Percentiles rank a stretch among this genome's conserved stretches.
phyloP scores from a whole-genome alignment of 176 grass and related monocot species.

The Phragmites australis region DNA sequence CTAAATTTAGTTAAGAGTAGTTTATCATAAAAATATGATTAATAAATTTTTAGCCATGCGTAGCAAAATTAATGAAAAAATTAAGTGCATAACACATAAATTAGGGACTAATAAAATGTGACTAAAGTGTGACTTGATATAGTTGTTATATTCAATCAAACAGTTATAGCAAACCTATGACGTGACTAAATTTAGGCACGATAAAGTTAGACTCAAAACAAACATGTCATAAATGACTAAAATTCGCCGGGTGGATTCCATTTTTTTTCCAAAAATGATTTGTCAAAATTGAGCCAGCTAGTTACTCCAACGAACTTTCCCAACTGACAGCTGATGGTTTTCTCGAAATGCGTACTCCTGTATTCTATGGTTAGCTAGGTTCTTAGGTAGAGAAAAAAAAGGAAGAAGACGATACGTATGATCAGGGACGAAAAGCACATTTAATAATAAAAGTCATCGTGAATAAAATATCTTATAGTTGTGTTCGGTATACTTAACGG shows the following conservation, averaged over 20 bases:
- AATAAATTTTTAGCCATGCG: too few species aligned
- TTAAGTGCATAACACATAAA: too few species aligned
- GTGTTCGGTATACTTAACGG: conserved; percentile 20
- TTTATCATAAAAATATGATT: too few species aligned
- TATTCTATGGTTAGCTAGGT: neutral
- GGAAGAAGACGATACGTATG: neutral
- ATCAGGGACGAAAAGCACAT: neutral
- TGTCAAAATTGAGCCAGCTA: neutral
- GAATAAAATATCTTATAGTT: neutral
- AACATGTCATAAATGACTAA: too few species aligned
- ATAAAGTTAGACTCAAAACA: too few species aligned
- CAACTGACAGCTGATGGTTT: neutral
- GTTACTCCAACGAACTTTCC: neutral
- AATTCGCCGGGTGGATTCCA: neutral
- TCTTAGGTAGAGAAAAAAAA: neutral
- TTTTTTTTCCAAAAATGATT: neutral
- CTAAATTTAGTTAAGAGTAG: too few species aligned
- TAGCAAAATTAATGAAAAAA: too few species aligned
- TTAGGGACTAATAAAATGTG: too few species aligned
- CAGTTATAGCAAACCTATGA: too few species aligned
- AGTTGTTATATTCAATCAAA: too few species aligned
- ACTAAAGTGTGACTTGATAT: too few species aligned
- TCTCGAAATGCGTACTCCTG: neutral
- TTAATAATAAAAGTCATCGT: neutral
- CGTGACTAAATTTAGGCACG: too few species aligned